Conservation (phyloP, 2,329 filamentous ascomycete genomes). For the Myriangium duriaei region DNA sequence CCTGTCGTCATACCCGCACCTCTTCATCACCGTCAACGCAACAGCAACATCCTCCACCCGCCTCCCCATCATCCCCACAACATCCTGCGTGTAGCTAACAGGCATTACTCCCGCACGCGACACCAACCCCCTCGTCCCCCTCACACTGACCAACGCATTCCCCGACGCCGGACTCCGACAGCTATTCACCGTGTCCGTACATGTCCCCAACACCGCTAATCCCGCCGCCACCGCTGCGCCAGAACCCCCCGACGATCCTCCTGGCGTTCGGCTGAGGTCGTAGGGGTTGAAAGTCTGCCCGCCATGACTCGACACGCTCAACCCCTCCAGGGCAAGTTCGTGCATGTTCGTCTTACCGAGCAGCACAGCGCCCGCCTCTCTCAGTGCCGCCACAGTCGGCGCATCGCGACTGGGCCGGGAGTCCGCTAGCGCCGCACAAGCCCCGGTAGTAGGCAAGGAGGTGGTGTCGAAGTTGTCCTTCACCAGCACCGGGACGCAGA, state of each 20-base stretch:
- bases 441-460: conserved; percentile 46
- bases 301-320: conserved; percentile 49
- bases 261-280: conserved; percentile 50
- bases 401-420: conserved; percentile 32
- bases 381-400: conserved; percentile 18
- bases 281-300: conserved; percentile 57
- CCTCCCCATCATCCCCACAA: conserved; percentile 21
- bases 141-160: conserved; percentile 46
- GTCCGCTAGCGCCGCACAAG: conserved; percentile 36
- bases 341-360: conserved; percentile 35
- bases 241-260: conserved; percentile 51
- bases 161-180: conserved; percentile 49
- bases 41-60: conserved; percentile 22
- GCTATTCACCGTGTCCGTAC: conserved; percentile 41
- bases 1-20: conserved; percentile 36
- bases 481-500: conserved; percentile 49
- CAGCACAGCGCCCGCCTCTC: conserved; percentile 22
- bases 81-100: conserved; percentile 22
- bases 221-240: conserved; percentile 47
- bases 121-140: conserved; percentile 32
- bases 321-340: conserved; percentile 51
- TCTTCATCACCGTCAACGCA: conserved; percentile 28
- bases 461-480: conserved; percentile 53
- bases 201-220: conserved; percentile 39
- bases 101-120: conserved; percentile 20